phyloP scores from a whole-genome alignment of 2,329 filamentous ascomycete species.

The Ophiostoma pallidulum region DNA sequence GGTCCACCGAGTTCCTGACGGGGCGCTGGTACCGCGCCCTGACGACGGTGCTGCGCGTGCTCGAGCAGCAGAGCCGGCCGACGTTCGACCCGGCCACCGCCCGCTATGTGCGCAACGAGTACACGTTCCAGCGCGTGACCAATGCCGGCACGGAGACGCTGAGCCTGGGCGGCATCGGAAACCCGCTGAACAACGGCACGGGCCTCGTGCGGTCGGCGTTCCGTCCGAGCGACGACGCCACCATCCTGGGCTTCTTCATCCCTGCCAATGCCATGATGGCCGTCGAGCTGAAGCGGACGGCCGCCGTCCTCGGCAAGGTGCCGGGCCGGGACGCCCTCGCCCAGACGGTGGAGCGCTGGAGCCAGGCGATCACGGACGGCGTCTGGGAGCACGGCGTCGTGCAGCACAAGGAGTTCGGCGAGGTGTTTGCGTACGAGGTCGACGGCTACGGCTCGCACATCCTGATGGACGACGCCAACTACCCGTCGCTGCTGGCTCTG shows the following conservation, averaged over 20 bases:
- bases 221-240: constrained; percentile 88
- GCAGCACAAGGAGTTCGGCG: constrained; percentile 61
- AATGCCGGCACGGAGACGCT: constrained; percentile 84
- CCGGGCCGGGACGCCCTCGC: constrained; percentile 31
- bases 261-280: constrained; percentile 95
- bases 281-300: constrained; percentile 70
- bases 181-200: constrained; percentile 76
- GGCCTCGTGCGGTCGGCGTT: constrained; percentile 87
- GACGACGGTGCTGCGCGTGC: constrained; percentile 60
- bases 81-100: constrained; percentile 67
- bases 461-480: constrained; percentile 84
- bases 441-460: constrained; percentile 77
- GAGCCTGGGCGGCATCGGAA: constrained; percentile 72
- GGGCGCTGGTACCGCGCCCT: constrained; percentile 71
- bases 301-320: constrained; percentile 53
- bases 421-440: constrained; percentile 80
- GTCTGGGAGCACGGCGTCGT: constrained; percentile 81
- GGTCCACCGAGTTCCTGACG: constrained; percentile 68
- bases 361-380: constrained; percentile 58
- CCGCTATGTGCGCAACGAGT: constrained; percentile 60
- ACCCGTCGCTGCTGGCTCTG: constrained; percentile 69
- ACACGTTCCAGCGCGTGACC: constrained; percentile 79
- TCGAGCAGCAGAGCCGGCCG: constrained; percentile 67
- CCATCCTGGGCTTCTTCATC: constrained; percentile 89
- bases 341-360: constrained; percentile 47